Conservation (phyloP, 2,329 filamentous ascomycete genomes). For the Orbilia ellipsospora region DNA sequence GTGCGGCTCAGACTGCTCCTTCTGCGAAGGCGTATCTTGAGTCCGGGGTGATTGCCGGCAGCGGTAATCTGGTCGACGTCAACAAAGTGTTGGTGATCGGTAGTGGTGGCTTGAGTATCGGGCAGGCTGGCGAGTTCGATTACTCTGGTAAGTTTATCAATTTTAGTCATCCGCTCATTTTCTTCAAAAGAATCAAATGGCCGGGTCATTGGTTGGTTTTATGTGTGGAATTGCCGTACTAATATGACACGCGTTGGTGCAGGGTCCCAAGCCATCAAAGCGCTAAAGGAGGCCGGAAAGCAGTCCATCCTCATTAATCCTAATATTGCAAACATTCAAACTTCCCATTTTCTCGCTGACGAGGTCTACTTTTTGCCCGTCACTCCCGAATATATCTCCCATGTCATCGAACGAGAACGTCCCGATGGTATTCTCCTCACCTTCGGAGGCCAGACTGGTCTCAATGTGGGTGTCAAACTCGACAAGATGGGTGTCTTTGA, state of each 20-base stretch:
- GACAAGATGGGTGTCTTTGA: constrained; percentile 95
- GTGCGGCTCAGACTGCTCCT: constrained; percentile 44
- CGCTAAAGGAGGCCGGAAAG: constrained; percentile 93
- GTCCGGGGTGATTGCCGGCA: constrained; percentile 83
- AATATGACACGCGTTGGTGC: constrained; percentile 55
- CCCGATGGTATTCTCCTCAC: constrained; percentile 97
- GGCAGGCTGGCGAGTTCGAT: constrained; percentile 97
- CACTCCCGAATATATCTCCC: constrained; percentile 95
- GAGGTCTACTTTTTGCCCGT: constrained; percentile 99
- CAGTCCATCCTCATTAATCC: constrained; percentile 94
- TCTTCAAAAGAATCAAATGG: too few species aligned
- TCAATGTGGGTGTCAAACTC: constrained; percentile 98
- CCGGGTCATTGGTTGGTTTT: too few species aligned
- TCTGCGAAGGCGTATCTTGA: constrained; percentile 82
- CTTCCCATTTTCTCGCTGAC: constrained; percentile 92
- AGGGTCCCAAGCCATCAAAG: constrained; percentile 97
- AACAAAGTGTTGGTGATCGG: constrained; percentile 98
- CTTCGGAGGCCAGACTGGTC: constrained; percentile 95
- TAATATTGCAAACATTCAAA: constrained; percentile 98
- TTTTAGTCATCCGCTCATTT: neutral
- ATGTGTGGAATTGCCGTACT: constrained; percentile 2
- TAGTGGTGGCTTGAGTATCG: constrained; percentile 93
- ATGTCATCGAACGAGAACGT: constrained; percentile 95
- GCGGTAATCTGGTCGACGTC: constrained; percentile 82
- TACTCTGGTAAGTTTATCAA: constrained; percentile 80